Evolutionary conservation across 2,329 filamentous ascomycete species (phyloP), one percentile per base, ranked within the genome.

Genomic region (Colletotrichum brevisporum): DNA sequence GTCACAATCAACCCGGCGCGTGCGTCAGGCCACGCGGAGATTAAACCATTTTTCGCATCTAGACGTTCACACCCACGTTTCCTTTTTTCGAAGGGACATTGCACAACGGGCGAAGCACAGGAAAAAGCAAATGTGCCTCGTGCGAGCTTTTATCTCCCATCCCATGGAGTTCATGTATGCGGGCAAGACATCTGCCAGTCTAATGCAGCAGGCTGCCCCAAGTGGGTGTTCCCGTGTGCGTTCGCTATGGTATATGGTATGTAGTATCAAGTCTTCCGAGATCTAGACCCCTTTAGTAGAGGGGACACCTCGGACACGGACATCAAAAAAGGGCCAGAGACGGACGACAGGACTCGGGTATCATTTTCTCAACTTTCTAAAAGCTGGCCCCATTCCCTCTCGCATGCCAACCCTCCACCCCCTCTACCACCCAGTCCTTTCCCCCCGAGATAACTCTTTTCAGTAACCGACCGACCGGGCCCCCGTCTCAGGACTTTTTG

Each of bases 291-390:
- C 21, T 24, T 31, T 4, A 31, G 27, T 3, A 5, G 21, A 31
- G 27, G 27, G 1, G 27, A 36, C 6, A 36, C 5, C 31, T 36
- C 10, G 31, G 10, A 36, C 31, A 36, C 31, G 31, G 31, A 36
- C 6, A 12, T 6, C 26, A 2, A 16, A 53, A 12, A 36, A 52
- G 9, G 4, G 6, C 36, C 59, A 52, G 24, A 50, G 21, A 24
- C 21, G 55, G 71, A 73, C 70, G 76, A 74, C 73, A 76, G 54
- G 74, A 77, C 74, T 75, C 74, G 80, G 80, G 80, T 82, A 82
- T 82, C 78, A 80, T 81, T 81, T 81, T 81, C 60, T 70, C 67
- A 70, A 63, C 71, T 69, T 67, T 71, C 67, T 70, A 15, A 15
- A 15, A 72, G 71, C 70, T 73, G 64, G 65, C 69, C 27, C 31